Base-by-base conservation (phyloP, 164 flowering plant genomes). In the Dillenia turbinata region DNA sequence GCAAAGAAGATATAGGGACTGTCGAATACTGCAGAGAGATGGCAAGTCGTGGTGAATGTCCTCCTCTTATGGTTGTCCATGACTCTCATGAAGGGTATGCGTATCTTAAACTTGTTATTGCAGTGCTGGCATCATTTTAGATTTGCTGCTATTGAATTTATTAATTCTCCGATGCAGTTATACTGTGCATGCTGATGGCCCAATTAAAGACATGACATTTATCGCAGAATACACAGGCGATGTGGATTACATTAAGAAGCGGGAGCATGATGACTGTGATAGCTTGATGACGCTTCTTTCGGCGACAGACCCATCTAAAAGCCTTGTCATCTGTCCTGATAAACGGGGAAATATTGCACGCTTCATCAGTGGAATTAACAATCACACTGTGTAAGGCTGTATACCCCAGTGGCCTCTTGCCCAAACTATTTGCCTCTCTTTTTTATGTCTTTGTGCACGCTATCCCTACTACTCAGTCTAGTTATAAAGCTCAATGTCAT, bases 311-410 rank as follows among this genome's bases (percentile, higher is more conserved):
- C 72, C 82, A 43, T 81, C 79, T 16, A 67, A 72, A 49, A 84
- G 85, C 57, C 85, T 88, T 59, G 86, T 88, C 56, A 75, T 88
- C 52, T 88, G 92, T 63, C 89, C 91, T 59, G 92, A 88, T 61
- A 81, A 73, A 58, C 85, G 80, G 43, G 88, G 92, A 64, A 88
- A 88, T 54, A 80, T 88, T 71, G 76, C 87, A 45, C 90, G 91
- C 14, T 88, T 88, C 71, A 73, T 88, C 56, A 88, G 69, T 76
- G 95, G 95, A 69, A 86, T 88, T 49, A 88, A 88, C 78, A 88
- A 88, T 67, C 80, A 86, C 52, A 80, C 78, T 43, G 66, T 50
- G 95, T 88, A 86, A 84, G 86, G 64, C 56, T 59, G 8, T 65
- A 17, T 40, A 43, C 47, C 62, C 47, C 40, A 33, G 40, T 33